These are phyloP conservation scores for Candida stauntonica DNA, from an alignment of 805 yeast genomes.

Conservation along the genomic window DNA sequence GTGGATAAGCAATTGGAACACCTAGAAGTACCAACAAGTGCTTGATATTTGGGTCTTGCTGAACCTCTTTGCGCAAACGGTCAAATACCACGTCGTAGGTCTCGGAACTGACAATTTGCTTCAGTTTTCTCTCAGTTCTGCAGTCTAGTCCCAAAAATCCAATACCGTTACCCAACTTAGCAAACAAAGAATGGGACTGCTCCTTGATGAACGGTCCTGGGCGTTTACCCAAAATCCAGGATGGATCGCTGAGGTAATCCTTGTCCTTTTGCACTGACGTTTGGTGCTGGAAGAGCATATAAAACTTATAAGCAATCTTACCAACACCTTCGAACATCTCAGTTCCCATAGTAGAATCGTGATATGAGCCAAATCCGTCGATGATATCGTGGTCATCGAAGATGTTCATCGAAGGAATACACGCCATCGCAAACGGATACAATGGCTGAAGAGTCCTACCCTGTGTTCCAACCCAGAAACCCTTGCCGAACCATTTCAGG, in stretches of 20 bases:
- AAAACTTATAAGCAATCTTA: constrained; percentile 73
- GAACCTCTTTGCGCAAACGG: constrained; percentile 54
- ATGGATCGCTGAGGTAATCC: constrained; percentile 37
- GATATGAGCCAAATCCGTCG: constrained; percentile 93
- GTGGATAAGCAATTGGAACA: constrained; percentile 92
- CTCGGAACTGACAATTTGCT: constrained; percentile 46
- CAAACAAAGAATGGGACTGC: constrained; percentile 61
- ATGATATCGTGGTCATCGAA: constrained; percentile 96
- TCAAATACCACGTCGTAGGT: constrained; percentile 61
- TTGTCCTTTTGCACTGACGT: constrained; percentile 44
- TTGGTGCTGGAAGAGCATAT: constrained; percentile 90
- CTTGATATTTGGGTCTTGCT: constrained; percentile 47
- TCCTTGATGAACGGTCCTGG: constrained; percentile 70
- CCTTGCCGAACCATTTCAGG: constrained; percentile 85
- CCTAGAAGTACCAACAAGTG: constrained; percentile 85
- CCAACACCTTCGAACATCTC: constrained; percentile 73
- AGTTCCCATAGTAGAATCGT: constrained; percentile 66
- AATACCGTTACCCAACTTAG: constrained; percentile 70
- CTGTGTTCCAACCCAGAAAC: constrained; percentile 68
- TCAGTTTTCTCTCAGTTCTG: constrained; percentile 78
- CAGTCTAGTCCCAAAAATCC: constrained; percentile 84
- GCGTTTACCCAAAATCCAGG: constrained; percentile 57
- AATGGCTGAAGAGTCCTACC: constrained; percentile 65
- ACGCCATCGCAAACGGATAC: constrained; percentile 72
- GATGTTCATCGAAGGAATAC: constrained; percentile 81